Evolutionary conservation across 495 filamentous ascomycete species (phyloP), one percentile per base, ranked within the genome.

Genomic region (Tuber brumale): DNA sequence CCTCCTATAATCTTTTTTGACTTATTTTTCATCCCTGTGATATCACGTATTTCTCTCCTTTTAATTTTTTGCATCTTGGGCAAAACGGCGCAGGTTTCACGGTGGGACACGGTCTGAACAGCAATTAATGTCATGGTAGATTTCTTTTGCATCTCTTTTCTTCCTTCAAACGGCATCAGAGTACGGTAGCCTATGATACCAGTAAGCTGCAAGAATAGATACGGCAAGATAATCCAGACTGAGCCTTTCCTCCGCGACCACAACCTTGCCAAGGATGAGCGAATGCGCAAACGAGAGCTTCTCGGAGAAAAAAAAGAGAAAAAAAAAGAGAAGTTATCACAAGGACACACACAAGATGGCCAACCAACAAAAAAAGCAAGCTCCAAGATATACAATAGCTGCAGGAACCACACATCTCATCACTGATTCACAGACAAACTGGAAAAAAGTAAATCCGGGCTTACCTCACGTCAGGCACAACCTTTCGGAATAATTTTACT

Each of bases 361-460:
- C n/a, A 27, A 14, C 23, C 27, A 66, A n/a, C 10, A 66, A 66
- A 66, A 10, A 66, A 66, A 66, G 27, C 12, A 35, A 66, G 35
- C 27, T 27, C 57, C 14, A 66, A 61, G 51, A 61, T n/a, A 61
- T 9, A 61, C 10, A n/a, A 27, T 3, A n/a, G 27, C 57, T 35
- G 57, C 57, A 66, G 57, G 31, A 66, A 66, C 57, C 27, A 61
- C 14, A 19, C 14, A 35, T 31, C 10, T 66, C 57, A 66, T 66
- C 57, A 66, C 57, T 7, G 27, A 35, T 35, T 66, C 57, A 66
- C 31, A 31, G 35, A 35, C 27, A 5, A 35, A 12, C n/a, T 18
- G 57, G 57, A 66, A 66, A 66, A 66, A 66, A 35, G 57, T 66
- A 66, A 66, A 66, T 66, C 57, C 57, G 31, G 31, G 57, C 57